Conservation (phyloP, 352 stramenopile genomes). For the Phytopythium oedochilum region DNA sequence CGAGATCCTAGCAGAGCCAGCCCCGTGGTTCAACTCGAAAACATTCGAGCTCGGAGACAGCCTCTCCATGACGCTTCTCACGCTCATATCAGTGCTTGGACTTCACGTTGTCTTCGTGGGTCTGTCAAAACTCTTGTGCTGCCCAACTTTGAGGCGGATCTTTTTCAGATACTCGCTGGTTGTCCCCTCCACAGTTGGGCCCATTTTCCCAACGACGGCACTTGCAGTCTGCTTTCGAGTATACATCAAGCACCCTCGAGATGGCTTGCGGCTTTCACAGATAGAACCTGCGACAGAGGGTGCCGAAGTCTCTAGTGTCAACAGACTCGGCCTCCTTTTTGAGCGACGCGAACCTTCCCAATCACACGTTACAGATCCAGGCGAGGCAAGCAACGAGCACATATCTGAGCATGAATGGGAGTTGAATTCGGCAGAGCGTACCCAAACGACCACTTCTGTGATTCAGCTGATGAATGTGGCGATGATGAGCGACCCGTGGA, state of each 20-base stretch:
- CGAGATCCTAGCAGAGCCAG: neutral
- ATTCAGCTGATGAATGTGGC: constrained; percentile 22
- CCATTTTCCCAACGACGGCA: neutral
- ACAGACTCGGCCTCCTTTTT: constrained; percentile 11
- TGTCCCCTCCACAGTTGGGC: neutral
- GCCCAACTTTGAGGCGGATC: neutral
- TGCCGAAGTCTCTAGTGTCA: neutral
- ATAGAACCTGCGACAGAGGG: neutral
- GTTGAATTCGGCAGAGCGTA: neutral
- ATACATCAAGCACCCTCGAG: neutral
- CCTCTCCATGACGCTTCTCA: constrained; percentile 11
- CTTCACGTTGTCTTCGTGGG: neutral
- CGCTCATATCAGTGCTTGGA: constrained; percentile 1
- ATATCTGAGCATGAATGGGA: neutral
- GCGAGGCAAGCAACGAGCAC: neutral
- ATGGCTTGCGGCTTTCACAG: neutral
- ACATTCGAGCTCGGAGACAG: constrained; percentile 6
- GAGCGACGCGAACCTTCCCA: neutral
- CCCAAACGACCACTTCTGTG: constrained; percentile 8
- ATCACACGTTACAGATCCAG: neutral
- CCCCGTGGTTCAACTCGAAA: neutral
- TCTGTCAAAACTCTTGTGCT: constrained; percentile 1
- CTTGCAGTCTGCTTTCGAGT: constrained; percentile 3
- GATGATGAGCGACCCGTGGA: constrained; percentile 23
- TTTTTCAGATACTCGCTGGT: constrained; percentile 3